Evolutionary conservation across 495 filamentous ascomycete species (phyloP).

Genomic region (Halenospora varia): DNA sequence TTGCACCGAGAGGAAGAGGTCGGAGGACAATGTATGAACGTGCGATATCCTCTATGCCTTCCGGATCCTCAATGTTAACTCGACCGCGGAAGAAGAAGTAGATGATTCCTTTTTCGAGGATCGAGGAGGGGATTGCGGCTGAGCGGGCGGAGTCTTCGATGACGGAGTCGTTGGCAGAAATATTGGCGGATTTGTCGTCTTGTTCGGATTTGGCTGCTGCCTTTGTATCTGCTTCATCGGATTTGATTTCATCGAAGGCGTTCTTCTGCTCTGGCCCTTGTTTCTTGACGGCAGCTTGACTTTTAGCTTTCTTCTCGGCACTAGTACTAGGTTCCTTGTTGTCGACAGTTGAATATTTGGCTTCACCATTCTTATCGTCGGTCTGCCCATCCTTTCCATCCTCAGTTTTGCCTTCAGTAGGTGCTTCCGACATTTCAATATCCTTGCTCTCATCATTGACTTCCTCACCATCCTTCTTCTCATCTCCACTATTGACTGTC

Average conservation of each 20-base stretch:
- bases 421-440: too few relatives aligned
- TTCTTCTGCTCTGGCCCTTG: constrained; percentile 9
- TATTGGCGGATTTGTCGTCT: constrained; percentile 11
- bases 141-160: constrained; percentile 38
- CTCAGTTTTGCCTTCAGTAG: too few relatives aligned
- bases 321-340: too few relatives aligned
- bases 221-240: constrained; percentile 2
- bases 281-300: background rate
- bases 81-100: constrained; percentile 89
- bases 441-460: too few relatives aligned
- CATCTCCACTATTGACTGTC: background rate
- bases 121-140: constrained; percentile 59
- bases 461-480: too few relatives aligned
- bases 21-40: constrained; percentile 81
- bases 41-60: constrained; percentile 66
- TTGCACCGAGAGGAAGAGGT: constrained; percentile 65
- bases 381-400: too few relatives aligned
- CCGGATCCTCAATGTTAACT: constrained; percentile 68
- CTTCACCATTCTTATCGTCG: constrained; percentile 8
- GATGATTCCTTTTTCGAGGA: constrained; percentile 88
- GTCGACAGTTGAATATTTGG: too few relatives aligned
- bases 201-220: constrained; percentile 9
- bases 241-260: constrained; percentile 14
- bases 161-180: constrained; percentile 11
- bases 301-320: background rate